phyloP scores from a whole-genome alignment of 169 alveolate genomes.

The Perkinsus olseni region DNA sequence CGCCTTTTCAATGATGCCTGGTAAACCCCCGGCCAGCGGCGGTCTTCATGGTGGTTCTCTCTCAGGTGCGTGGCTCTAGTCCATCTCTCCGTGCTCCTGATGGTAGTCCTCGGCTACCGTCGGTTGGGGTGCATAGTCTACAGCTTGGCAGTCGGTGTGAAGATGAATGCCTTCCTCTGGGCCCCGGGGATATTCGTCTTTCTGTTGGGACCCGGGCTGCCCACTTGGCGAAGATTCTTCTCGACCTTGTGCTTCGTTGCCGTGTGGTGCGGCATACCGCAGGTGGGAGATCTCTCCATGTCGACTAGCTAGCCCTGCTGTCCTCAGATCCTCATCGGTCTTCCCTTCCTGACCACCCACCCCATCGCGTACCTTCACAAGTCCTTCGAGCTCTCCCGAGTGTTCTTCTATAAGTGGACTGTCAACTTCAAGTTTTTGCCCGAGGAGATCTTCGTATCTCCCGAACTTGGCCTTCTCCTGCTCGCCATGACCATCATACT shows the following conservation, averaged over 20 bases:
- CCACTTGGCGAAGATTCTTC: background rate
- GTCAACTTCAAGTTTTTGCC: background rate
- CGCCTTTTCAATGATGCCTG: conserved; percentile 1
- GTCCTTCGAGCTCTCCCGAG: background rate
- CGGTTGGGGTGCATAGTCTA: background rate
- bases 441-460: background rate
- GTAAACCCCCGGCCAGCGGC: background rate
- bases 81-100: background rate
- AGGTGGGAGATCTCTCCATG: background rate
- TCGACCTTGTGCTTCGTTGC: background rate
- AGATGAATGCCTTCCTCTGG: background rate
- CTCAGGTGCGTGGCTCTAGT: background rate
- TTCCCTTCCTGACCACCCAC: background rate
- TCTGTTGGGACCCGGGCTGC: background rate
- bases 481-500: background rate
- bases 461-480: background rate
- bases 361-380: background rate
- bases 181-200: conserved; percentile 4
- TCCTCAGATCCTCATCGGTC: background rate
- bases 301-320: background rate
- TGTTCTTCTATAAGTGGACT: background rate
- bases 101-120: background rate
- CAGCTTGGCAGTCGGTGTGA: background rate
- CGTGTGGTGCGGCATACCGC: background rate
- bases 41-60: background rate